Percentiles rank a stretch among this genome's conserved stretches.
phyloP scores from a whole-genome alignment of 805 yeast species.

The Starmerella vaccinii region DNA sequence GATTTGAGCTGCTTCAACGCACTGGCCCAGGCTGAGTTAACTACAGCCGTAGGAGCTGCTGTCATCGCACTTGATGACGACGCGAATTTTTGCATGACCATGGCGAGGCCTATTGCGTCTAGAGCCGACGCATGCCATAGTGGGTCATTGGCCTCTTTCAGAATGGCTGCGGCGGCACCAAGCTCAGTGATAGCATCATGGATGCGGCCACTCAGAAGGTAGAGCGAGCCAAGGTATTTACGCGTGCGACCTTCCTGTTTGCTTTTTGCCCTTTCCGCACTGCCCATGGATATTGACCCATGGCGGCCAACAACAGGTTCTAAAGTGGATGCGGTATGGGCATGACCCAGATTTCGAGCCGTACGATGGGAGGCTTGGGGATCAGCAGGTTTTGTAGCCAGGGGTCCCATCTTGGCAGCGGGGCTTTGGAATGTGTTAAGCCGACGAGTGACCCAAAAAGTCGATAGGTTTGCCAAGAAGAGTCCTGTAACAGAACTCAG shows the following conservation, averaged over 20 bases:
- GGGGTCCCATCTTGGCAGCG: neutral
- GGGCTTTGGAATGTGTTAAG: slow-evolving; percentile 81
- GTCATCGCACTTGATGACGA: slow-evolving; percentile 23
- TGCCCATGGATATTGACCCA: slow-evolving; percentile 30
- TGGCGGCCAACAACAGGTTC: slow-evolving; percentile 22
- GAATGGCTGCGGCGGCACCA: slow-evolving; percentile 55
- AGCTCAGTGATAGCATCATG: slow-evolving; percentile 60
- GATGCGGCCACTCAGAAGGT: slow-evolving; percentile 69
- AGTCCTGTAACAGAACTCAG: slow-evolving; percentile 62
- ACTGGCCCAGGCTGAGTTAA: slow-evolving; percentile 19
- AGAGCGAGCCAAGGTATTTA: slow-evolving; percentile 67
- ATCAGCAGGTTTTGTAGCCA: neutral
- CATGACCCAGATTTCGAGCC: neutral
- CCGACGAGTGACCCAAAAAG: slow-evolving; percentile 56
- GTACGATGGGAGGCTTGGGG: neutral
- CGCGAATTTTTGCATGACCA: slow-evolving; percentile 49
- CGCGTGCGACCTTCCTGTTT: slow-evolving; percentile 61
- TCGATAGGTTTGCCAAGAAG: slow-evolving; percentile 54
- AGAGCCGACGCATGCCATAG: slow-evolving; percentile 83
- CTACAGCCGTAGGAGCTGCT: slow-evolving; percentile 28
- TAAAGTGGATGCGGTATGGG: slow-evolving; percentile 11
- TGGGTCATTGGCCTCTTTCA: slow-evolving; percentile 58
- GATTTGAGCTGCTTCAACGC: slow-evolving; percentile 9
- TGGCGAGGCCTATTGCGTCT: slow-evolving; percentile 67
- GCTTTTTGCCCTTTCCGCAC: slow-evolving; percentile 34